Conservation (phyloP, 139 green algal species). For the Ostreobium quekettii region DNA sequence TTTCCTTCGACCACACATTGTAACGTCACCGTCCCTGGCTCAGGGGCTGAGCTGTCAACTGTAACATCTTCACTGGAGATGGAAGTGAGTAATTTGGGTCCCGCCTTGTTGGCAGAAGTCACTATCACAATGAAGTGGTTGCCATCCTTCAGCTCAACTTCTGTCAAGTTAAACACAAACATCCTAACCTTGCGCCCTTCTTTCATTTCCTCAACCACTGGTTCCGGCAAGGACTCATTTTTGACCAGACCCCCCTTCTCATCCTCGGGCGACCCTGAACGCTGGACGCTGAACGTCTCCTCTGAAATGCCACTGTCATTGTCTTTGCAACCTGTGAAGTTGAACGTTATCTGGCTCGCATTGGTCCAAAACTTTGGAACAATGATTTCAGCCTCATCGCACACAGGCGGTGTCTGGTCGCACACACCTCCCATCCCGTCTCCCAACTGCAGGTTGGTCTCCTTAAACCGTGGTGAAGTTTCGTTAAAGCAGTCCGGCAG, state of each 20-base stretch:
- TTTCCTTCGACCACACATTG: slow-evolving; percentile 23
- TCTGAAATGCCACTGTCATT: slow-evolving; percentile 13
- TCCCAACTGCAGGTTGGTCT: background rate
- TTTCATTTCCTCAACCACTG: too few species aligned
- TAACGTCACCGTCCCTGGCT: slow-evolving; percentile 1
- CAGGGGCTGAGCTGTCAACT: slow-evolving; percentile 33
- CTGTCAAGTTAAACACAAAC: too few species aligned
- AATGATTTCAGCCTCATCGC: background rate
- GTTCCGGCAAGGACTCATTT: too few species aligned
- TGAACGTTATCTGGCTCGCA: slow-evolving; percentile 19
- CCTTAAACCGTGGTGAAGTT: background rate
- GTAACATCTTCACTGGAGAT: slow-evolving; percentile 24
- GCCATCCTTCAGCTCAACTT: too few species aligned
- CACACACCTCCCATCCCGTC: background rate
- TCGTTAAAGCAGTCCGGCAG: background rate
- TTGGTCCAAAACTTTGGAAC: slow-evolving; percentile 19
- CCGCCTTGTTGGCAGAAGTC: slow-evolving; percentile 33
- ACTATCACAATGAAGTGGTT: slow-evolving; percentile 51
- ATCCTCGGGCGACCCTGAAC: too few species aligned
- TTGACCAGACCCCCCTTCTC: too few species aligned
- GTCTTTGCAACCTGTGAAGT: slow-evolving; percentile 27
- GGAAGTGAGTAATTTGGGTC: slow-evolving; percentile 19
- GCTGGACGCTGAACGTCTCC: background rate
- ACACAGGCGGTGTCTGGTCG: slow-evolving; percentile 6
- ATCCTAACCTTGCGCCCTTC: too few species aligned